Evolutionary conservation across 2,329 filamentous ascomycete genomes (phyloP).

Genomic region (Bipolaris victoriae): DNA sequence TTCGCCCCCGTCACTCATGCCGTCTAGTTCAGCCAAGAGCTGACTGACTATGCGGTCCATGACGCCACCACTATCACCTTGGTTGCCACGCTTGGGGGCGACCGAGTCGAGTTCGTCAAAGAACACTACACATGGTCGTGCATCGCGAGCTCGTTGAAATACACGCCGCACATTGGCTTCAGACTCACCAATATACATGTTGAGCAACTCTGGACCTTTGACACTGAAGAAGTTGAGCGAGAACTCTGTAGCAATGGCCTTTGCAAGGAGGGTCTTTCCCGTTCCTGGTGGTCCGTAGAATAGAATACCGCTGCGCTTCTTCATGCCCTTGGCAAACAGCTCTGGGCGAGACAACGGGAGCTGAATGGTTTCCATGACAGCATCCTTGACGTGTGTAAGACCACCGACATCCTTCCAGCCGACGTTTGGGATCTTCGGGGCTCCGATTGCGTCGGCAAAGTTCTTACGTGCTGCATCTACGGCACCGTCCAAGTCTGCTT

Average conservation of each 20-base stretch:
- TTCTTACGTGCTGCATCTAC: constrained; percentile 97
- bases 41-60: constrained; percentile 98
- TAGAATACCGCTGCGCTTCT: constrained; percentile 91
- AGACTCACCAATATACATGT: constrained; percentile 96
- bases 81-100: constrained; percentile 93
- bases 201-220: constrained; percentile 88
- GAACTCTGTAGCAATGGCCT: constrained; percentile 92
- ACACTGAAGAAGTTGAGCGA: constrained; percentile 94
- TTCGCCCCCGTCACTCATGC: constrained; percentile 93
- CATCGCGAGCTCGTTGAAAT: constrained; percentile 85
- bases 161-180: constrained; percentile 90
- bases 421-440: constrained; percentile 97
- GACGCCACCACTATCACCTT: constrained; percentile 94
- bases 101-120: constrained; percentile 94
- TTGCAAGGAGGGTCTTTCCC: constrained; percentile 89
- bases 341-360: constrained; percentile 89
- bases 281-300: constrained; percentile 93
- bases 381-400: constrained; percentile 90
- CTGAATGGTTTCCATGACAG: constrained; percentile 96
- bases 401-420: constrained; percentile 96
- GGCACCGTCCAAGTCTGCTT: constrained; percentile 85
- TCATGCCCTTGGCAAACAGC: constrained; percentile 95
- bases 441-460: constrained; percentile 95
- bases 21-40: constrained; percentile 90
- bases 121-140: constrained; percentile 87